These are phyloP conservation scores for Elongisporangium senticosum DNA, from an alignment of 352 stramenopile genomes.

Conservation along the genomic window DNA sequence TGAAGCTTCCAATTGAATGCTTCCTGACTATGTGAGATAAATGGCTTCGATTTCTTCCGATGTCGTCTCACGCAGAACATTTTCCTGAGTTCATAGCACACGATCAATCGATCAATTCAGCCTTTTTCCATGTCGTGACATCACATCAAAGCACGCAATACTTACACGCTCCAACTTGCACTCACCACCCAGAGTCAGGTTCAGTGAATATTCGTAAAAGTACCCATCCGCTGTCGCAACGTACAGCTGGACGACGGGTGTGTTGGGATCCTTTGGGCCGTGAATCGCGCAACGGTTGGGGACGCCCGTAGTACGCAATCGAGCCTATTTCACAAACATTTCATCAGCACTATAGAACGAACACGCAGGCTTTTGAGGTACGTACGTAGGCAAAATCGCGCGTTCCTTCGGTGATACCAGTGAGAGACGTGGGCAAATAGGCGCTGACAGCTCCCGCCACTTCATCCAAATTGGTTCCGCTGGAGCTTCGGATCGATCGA, in stretches of 20 bases:
- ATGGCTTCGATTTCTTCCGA: conserved; percentile 83
- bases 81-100: conserved; percentile 50
- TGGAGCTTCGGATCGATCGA: conserved; percentile 25
- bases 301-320: conserved; percentile 58
- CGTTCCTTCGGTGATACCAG: conserved; percentile 80
- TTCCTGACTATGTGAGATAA: conserved; percentile 57
- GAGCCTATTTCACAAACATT: conserved; percentile 33
- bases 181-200: conserved; percentile 59
- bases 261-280: conserved; percentile 45
- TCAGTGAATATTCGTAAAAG: conserved; percentile 87
- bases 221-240: conserved; percentile 76
- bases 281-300: conserved; percentile 80
- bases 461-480: conserved; percentile 54
- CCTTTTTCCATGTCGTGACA: conserved; percentile 2
- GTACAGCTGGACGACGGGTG: conserved; percentile 63
- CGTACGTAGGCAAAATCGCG: conserved; percentile 82
- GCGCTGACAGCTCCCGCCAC: conserved; percentile 62
- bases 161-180: conserved; percentile 77
- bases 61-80: conserved; percentile 72
- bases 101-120: not conserved
- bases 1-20: too few relatives aligned
- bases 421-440: conserved; percentile 71
- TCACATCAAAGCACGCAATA: conserved; percentile 9
- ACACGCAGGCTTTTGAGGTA: not conserved
- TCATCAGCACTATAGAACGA: not conserved